Evolutionary conservation across 345 rosid species (phyloP).

Genomic region (thale cress (Arabidopsis thaliana)): DNA sequence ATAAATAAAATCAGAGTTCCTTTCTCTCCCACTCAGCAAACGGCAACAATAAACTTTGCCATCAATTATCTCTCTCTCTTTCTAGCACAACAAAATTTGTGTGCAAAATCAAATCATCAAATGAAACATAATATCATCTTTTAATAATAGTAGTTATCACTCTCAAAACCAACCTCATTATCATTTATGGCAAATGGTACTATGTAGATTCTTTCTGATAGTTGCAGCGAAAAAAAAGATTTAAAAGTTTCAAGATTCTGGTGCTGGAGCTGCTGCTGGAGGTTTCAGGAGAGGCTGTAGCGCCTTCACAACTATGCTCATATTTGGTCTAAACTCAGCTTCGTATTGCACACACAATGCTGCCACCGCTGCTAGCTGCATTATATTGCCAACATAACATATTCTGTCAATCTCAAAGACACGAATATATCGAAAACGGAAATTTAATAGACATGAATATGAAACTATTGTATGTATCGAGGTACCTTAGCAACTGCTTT

Average conservation of each 20-base stretch:
- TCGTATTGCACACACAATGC: conserved; percentile 92
- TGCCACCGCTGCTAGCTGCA: conserved; percentile 94
- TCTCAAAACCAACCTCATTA: conserved; percentile 22
- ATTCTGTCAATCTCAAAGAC: too few relatives aligned
- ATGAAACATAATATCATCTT: conserved; percentile 29
- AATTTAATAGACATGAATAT: too few relatives aligned
- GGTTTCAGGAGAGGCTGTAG: conserved; percentile 77
- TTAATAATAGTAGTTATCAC: conserved; percentile 2
- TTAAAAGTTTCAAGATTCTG: conserved; percentile 39
- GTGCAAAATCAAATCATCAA: conserved; percentile 42
- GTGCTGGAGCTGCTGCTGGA: conserved; percentile 48
- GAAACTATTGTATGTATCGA: not conserved
- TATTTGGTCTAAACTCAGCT: conserved; percentile 90
- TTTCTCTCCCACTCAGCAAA: conserved; percentile 15
- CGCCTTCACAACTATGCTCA: conserved; percentile 97
- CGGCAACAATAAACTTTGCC: conserved; percentile 32
- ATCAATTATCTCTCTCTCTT: conserved; percentile 22
- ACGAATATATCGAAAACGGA: too few relatives aligned
- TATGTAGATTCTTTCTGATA: conserved; percentile 10
- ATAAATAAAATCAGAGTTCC: not conserved
- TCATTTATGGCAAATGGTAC: conserved; percentile 26
- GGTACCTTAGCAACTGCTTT: conserved; percentile 96
- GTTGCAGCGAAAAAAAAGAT: conserved; percentile 7
- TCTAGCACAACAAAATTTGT: conserved; percentile 41
- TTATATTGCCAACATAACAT: conserved; percentile 6